Conservation (phyloP, 2,329 filamentous ascomycete genomes). For the Botrytis galanthina region DNA sequence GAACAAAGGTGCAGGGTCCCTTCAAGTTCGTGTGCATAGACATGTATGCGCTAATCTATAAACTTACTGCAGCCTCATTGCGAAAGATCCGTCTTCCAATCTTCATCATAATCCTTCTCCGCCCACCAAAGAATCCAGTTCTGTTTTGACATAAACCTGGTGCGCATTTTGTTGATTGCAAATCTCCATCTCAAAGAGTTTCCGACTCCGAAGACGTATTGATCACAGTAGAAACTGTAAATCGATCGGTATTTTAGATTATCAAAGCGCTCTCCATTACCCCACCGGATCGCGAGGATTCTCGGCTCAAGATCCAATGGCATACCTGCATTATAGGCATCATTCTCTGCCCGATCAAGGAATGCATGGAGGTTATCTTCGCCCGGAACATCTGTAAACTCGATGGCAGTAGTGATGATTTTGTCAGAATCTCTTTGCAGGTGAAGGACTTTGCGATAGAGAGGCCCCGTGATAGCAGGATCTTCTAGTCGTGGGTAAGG, state of each 20-base stretch:
- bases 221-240: neutral
- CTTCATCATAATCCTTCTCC: neutral
- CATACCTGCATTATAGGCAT: constrained; percentile 1
- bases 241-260: no score
- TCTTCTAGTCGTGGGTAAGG: neutral
- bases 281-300: neutral
- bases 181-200: neutral
- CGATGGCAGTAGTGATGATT: neutral
- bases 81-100: neutral
- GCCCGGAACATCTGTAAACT: neutral
- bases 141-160: neutral
- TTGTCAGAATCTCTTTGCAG: neutral
- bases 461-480: neutral
- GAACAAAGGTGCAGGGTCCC: neutral
- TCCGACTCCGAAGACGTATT: neutral
- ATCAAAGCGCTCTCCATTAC: neutral
- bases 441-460: neutral
- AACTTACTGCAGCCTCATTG: neutral
- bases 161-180: neutral
- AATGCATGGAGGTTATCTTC: constrained; percentile 1
- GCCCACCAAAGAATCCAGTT: constrained; percentile 7
- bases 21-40: neutral
- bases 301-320: neutral
- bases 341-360: neutral
- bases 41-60: neutral